Base-by-base conservation (phyloP, 306 rosid genomes). In the Arachis hypogaea region DNA sequence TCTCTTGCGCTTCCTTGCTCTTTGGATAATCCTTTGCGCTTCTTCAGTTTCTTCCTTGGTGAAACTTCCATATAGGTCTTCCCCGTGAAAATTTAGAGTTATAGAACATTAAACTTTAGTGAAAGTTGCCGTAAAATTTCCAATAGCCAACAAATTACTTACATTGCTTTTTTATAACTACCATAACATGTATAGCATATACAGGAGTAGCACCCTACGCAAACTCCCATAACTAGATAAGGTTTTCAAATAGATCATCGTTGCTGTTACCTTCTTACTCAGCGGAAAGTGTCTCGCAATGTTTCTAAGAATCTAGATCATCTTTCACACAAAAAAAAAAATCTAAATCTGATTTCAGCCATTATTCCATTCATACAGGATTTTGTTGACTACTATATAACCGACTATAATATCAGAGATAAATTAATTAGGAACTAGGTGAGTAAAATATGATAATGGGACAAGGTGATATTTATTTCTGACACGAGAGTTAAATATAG, bases 1-100 rank as follows among this genome's bases (percentile, higher is more conserved):
- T 77, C 93, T 87, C 79, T 86, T 90, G 51, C 83, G 88, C 84
- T 81, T 87, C 73, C 96, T 87, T 30, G 96, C 96, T 68, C 82
- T 77, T 69, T 83, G 82, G 83, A 90, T 49, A 69, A 90, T 90
- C 84, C 82, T 75, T 43, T 82, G 75, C 12, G 85, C 83, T 80
- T 86, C 96, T 81, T 86, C 74, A 68, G 80, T 71, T 40, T 75
- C 88, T 41, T 88, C 88, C 63, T 77, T 82, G 6, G 43, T 75
- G 46, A 66, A 78, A 65, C 58, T 72, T 58, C 69, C 81, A 7
- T 70, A 78, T 33, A 72, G 12, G 59, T 67, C 84, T 80, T 59
- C 68, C 63, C 67, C 81, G 44, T 43, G 68, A 68, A 79, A 76
- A 59, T 3, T 12, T 45, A 28, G 28, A 58, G 12, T 43, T 61